Conservation (phyloP, 2,329 filamentous ascomycete species). For the Penicillium corylophilum region DNA sequence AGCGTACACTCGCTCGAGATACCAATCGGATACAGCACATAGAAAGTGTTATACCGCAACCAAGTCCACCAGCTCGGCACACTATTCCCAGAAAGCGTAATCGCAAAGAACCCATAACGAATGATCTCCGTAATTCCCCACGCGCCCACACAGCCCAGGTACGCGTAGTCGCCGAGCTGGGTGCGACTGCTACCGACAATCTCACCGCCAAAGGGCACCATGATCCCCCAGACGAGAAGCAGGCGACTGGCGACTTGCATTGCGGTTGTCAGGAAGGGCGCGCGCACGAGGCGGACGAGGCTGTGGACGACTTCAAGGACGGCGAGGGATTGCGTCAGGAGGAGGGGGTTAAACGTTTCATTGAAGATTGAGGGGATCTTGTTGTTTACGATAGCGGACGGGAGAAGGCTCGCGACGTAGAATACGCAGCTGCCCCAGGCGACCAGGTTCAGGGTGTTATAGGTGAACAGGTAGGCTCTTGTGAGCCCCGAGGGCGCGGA, state of each 20-base stretch:
- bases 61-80: slow-evolving; percentile 70
- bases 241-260: slow-evolving; percentile 90
- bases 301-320: slow-evolving; percentile 82
- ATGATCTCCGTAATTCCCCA: slow-evolving; percentile 93
- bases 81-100: slow-evolving; percentile 56
- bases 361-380: slow-evolving; percentile 44
- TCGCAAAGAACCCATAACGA: slow-evolving; percentile 86
- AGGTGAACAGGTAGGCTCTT: slow-evolving; percentile 73
- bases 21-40: slow-evolving; percentile 86
- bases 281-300: slow-evolving; percentile 74
- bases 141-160: slow-evolving; percentile 62
- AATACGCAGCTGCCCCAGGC: slow-evolving; percentile 78
- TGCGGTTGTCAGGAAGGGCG: slow-evolving; percentile 77
- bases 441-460: slow-evolving; percentile 75
- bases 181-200: slow-evolving; percentile 26
- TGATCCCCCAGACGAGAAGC: slow-evolving; percentile 84
- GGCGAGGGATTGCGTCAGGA: slow-evolving; percentile 78
- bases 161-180: slow-evolving; percentile 41
- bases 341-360: slow-evolving; percentile 42
- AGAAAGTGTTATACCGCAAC: slow-evolving; percentile 80
- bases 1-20: slow-evolving; percentile 84
- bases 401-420: slow-evolving; percentile 60
- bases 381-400: slow-evolving; percentile 52
- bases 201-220: slow-evolving; percentile 60
- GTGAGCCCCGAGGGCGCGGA: slow-evolving; percentile 49